Percentiles rank a stretch among this genome's conserved stretches.
Evolutionary conservation across 768 basidiomycete species (phyloP).

Genomic region (Termitomyces sp.): DNA sequence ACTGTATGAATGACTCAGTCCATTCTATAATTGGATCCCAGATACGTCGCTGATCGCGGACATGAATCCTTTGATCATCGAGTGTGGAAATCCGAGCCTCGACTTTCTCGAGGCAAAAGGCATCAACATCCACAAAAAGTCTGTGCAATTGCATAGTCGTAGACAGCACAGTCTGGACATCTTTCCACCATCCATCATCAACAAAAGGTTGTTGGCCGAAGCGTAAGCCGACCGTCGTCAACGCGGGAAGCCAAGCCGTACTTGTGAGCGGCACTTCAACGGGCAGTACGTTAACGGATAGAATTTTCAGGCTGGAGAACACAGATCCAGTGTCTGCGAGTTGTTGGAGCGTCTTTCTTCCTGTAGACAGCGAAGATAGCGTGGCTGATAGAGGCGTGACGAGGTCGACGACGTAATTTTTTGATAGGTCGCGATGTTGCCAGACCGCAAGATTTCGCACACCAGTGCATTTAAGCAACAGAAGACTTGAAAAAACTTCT

Average conservation of each 20-base stretch:
- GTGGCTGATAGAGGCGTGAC: not conserved
- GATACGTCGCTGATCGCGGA: not conserved
- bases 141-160: not conserved
- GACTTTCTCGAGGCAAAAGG: not conserved
- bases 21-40: not conserved
- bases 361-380: not conserved
- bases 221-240: not conserved
- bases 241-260: not conserved
- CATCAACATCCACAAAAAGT: not conserved
- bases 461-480: not conserved
- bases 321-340: no score
- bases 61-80: not conserved
- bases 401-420: not conserved
- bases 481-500: not conserved
- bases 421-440: not conserved
- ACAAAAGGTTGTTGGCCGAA: not conserved
- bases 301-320: no score
- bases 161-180: not conserved
- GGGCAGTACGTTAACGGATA: no score
- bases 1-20: not conserved
- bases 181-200: not conserved
- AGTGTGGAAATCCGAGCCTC: not conserved
- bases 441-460: not conserved
- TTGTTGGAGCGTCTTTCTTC: not conserved
- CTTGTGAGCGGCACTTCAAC: not conserved